phyloP scores from a whole-genome alignment of 495 filamentous ascomycete species.

The Aspergillus affinis region DNA sequence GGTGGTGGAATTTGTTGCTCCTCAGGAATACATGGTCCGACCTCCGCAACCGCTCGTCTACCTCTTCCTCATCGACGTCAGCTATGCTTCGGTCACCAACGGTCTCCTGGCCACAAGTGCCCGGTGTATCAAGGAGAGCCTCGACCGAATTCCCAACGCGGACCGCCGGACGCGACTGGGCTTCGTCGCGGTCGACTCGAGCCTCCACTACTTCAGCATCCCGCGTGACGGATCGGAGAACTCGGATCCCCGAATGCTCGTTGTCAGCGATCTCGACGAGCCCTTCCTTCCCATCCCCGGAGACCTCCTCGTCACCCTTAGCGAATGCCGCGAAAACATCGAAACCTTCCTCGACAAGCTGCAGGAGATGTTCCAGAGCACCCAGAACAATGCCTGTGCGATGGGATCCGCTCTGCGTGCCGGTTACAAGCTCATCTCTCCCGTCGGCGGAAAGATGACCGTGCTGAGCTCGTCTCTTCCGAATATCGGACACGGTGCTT shows the following conservation, averaged over 20 bases:
- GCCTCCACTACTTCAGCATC: constrained; percentile 92
- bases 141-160: constrained; percentile 96
- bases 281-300: constrained; percentile 93
- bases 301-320: constrained; percentile 87
- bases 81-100: constrained; percentile 84
- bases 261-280: constrained; percentile 94
- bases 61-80: constrained; percentile 95
- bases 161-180: constrained; percentile 89
- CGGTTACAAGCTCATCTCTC: constrained; percentile 91
- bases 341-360: constrained; percentile 88
- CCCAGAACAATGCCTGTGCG: constrained; percentile 78
- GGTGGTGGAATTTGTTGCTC: constrained; percentile 95
- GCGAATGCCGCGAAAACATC: constrained; percentile 85
- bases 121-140: constrained; percentile 89
- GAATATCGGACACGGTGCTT: constrained; percentile 85
- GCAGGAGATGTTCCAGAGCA: constrained; percentile 95
- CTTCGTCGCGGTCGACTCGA: constrained; percentile 94
- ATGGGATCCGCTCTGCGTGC: constrained; percentile 93
- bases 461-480: constrained; percentile 87
- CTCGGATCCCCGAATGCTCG: constrained; percentile 83
- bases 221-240: constrained; percentile 82
- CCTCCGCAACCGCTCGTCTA: constrained; percentile 98
- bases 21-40: constrained; percentile 99
- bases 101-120: constrained; percentile 95
- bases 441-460: constrained; percentile 89